Evolutionary conservation across 768 basidiomycete genomes (phyloP).

Genomic region (Grammothele lineata): DNA sequence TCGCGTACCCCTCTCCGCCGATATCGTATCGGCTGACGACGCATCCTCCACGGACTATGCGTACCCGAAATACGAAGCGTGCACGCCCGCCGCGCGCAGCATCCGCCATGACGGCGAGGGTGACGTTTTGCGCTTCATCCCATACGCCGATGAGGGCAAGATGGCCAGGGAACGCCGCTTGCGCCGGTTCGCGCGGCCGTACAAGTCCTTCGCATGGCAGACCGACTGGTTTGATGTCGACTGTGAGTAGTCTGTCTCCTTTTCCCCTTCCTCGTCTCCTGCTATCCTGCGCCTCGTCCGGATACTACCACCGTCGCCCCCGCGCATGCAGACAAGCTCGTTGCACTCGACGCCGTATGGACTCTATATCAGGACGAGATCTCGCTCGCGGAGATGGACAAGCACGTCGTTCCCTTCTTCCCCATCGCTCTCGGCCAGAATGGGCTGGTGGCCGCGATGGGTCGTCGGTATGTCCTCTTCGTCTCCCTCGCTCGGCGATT

Average conservation of each 20-base stretch:
- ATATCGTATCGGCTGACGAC: not conserved
- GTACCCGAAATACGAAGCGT: conserved; percentile 40
- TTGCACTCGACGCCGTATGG: conserved; percentile 41
- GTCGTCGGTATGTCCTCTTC: not conserved
- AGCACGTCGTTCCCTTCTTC: conserved; percentile 1
- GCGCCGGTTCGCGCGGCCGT: conserved; percentile 24
- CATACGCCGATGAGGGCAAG: conserved; percentile 42
- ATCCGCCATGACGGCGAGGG: conserved; percentile 10
- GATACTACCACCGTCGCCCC: no score
- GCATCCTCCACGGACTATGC: no score
- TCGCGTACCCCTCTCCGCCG: no score
- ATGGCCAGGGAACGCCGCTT: conserved; percentile 27
- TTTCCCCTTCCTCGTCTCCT: not conserved
- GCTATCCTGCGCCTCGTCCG: no score
- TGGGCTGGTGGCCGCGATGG: not conserved
- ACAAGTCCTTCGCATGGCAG: conserved; percentile 33
- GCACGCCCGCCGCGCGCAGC: conserved; percentile 39
- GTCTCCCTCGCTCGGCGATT: not conserved
- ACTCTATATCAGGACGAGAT: conserved; percentile 27
- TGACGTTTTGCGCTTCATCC: conserved; percentile 30
- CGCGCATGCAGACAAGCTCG: conserved; percentile 47
- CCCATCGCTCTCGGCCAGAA: not conserved
- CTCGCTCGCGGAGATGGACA: not conserved
- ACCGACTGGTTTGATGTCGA: conserved; percentile 38
- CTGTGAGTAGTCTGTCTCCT: conserved; percentile 35